phyloP scores from a whole-genome alignment of 106 monocot genomes.

The Dendrobium chrysotoxum region DNA sequence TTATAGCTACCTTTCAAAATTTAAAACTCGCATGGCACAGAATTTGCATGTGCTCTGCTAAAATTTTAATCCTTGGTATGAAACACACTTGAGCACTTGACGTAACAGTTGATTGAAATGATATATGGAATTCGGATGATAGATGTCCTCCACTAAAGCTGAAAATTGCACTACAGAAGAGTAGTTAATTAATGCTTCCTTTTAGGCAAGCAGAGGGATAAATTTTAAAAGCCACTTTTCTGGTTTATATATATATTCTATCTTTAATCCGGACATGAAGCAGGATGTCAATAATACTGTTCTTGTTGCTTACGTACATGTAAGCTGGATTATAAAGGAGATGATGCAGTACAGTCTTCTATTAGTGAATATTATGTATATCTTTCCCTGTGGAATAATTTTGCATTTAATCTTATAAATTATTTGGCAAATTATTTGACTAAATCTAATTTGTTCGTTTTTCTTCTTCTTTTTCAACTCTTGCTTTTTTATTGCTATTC shows the following conservation, averaged over 20 bases:
- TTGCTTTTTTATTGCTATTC: background rate
- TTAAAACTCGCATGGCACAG: background rate
- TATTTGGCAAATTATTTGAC: background rate
- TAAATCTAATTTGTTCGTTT: background rate
- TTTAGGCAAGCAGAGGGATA: too few species aligned
- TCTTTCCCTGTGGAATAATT: background rate
- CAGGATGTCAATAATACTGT: too few species aligned
- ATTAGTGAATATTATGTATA: too few species aligned
- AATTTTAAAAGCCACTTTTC: too few species aligned
- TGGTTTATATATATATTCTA: too few species aligned
- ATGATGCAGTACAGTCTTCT: too few species aligned
- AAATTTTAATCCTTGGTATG: background rate
- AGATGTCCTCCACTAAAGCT: too few species aligned
- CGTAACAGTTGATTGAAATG: background rate
- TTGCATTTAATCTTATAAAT: background rate
- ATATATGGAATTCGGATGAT: background rate
- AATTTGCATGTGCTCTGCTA: background rate
- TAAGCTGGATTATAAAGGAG: too few species aligned
- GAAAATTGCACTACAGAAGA: too few species aligned
- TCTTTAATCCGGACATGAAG: too few species aligned
- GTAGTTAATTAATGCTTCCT: too few species aligned
- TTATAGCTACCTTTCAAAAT: background rate
- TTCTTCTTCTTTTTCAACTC: background rate
- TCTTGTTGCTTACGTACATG: too few species aligned
- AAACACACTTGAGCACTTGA: background rate